Evolutionary conservation across 106 monocot genomes (phyloP).

Genomic region (Apostasia ramifera): DNA sequence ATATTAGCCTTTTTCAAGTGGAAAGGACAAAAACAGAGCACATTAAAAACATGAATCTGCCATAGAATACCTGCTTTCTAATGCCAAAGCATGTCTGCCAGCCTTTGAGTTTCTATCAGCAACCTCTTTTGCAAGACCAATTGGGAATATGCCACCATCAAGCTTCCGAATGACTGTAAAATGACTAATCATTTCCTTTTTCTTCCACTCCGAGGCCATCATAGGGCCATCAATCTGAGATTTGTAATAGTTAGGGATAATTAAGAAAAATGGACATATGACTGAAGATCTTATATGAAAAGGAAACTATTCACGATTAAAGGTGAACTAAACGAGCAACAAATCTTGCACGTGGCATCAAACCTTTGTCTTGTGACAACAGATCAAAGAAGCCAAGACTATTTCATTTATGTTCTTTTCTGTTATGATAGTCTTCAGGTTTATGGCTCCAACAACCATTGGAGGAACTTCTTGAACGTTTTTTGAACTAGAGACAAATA

Average conservation of each 20-base stretch:
- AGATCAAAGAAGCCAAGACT: conserved; percentile 84
- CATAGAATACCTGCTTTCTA: conserved; percentile 62
- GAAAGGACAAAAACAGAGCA: neutral
- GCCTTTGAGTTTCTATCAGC: conserved; percentile 62
- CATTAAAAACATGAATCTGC: neutral
- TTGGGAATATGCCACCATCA: conserved; percentile 85
- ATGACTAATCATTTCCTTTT: conserved; percentile 51
- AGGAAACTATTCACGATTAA: no score
- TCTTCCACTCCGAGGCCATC: conserved; percentile 66
- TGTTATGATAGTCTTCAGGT: conserved; percentile 80
- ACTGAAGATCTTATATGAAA: neutral
- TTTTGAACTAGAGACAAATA: conserved; percentile 48
- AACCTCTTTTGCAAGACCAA: conserved; percentile 66
- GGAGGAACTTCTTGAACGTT: conserved; percentile 58
- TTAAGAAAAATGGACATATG: neutral
- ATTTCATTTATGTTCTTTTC: conserved; percentile 77
- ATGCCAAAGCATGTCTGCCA: conserved; percentile 41
- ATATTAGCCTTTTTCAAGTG: neutral
- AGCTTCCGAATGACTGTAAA: conserved; percentile 86
- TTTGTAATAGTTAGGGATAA: neutral
- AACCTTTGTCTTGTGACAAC: conserved; percentile 88
- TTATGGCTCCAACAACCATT: conserved; percentile 70
- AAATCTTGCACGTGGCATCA: neutral
- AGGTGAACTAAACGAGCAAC: neutral
- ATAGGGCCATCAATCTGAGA: conserved; percentile 90